These are phyloP conservation scores for Trichoderma hamatum DNA, from an alignment of 2,329 filamentous ascomycete species.

Conservation along the genomic window DNA sequence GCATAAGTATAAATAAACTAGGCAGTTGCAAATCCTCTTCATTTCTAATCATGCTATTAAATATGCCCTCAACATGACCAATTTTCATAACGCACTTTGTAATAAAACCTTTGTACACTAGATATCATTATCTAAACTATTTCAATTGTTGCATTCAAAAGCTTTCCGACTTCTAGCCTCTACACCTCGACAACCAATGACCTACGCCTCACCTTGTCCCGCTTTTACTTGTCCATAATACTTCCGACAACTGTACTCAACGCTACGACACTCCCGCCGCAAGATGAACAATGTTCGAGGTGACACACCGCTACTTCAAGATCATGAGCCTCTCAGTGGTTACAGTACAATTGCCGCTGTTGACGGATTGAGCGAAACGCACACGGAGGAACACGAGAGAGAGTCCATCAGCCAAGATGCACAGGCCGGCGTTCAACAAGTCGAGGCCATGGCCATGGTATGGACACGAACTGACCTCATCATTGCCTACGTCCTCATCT, in stretches of 20 bases:
- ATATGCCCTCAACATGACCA: not conserved
- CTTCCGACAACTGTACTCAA: not conserved
- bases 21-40: not conserved
- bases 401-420: constrained; percentile 31
- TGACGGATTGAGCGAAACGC: not conserved
- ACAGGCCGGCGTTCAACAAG: constrained; percentile 49
- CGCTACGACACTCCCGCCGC: too few relatives aligned
- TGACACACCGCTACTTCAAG: not conserved
- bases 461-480: constrained; percentile 48
- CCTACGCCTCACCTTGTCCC: not conserved
- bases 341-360: not conserved
- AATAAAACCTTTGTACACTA: not conserved
- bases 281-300: not conserved
- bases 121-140: not conserved
- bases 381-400: not conserved
- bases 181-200: not conserved
- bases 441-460: constrained; percentile 46
- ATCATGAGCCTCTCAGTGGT: not conserved
- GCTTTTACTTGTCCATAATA: not conserved
- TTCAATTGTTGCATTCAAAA: not conserved
- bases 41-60: not conserved
- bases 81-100: not conserved
- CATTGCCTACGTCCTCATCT: constrained; percentile 48
- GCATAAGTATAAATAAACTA: not conserved
- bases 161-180: not conserved